phyloP scores from a whole-genome alignment of 306 rosid species.

The Vigna radiata region DNA sequence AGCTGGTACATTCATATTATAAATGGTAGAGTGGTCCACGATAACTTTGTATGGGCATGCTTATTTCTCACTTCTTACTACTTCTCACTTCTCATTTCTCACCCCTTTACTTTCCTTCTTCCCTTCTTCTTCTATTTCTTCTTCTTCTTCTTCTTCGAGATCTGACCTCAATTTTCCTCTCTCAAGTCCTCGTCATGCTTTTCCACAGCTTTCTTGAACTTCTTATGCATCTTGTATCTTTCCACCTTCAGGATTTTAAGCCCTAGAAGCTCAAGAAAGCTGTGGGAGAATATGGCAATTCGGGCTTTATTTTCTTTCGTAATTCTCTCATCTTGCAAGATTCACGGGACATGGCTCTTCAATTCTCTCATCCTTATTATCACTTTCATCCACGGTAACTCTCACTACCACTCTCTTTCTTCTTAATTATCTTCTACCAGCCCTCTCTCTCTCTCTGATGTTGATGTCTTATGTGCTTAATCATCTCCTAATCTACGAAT shows the following conservation, averaged over 20 bases:
- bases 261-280: conserved; percentile 94
- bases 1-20: conserved; percentile 71
- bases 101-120: conserved; percentile 5
- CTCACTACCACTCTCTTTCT: neutral
- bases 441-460: neutral
- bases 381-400: conserved; percentile 29
- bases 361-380: conserved; percentile 6
- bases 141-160: conserved; percentile 17
- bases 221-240: conserved; percentile 49
- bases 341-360: conserved; percentile 11
- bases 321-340: neutral
- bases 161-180: conserved; percentile 51
- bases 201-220: conserved; percentile 99
- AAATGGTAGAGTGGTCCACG: conserved; percentile 82
- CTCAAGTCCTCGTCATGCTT: conserved; percentile 81
- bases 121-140: neutral
- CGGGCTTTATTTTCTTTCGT: conserved; percentile 43
- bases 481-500: neutral
- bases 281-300: conserved; percentile 92
- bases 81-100: neutral
- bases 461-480: neutral
- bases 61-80: conserved; percentile 40
- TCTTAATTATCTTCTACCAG: neutral
- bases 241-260: conserved; percentile 13
- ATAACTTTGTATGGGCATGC: conserved; percentile 52